Evolutionary conservation across 1,139 yeast species (phyloP).

Genomic region (Yamadazyma friedrichii): DNA sequence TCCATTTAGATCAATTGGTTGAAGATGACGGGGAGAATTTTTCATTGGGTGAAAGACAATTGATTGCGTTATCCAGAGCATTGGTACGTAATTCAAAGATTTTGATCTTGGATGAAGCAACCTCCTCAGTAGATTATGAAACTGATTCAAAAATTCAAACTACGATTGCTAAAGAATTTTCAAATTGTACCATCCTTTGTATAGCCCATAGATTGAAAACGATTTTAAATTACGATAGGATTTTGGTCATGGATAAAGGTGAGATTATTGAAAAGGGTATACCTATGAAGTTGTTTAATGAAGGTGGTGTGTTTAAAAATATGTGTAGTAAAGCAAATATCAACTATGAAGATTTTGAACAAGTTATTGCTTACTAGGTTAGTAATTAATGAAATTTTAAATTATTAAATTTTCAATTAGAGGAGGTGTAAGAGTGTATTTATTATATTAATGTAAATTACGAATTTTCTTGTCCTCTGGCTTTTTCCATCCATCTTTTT

Average conservation of each 20-base stretch:
- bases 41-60: slow-evolving; percentile 42
- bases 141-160: slow-evolving; percentile 42
- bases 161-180: slow-evolving; percentile 34
- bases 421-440: background rate
- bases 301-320: slow-evolving; percentile 33
- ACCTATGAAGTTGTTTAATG: slow-evolving; percentile 22
- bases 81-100: slow-evolving; percentile 38
- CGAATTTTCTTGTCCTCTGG: background rate
- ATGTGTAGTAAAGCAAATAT: slow-evolving; percentile 40
- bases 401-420: no score
- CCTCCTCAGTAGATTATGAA: slow-evolving; percentile 43
- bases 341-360: slow-evolving; percentile 22
- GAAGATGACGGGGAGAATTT: slow-evolving; percentile 42
- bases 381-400: background rate
- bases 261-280: slow-evolving; percentile 25
- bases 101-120: slow-evolving; percentile 42
- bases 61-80: slow-evolving; percentile 43
- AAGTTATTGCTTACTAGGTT: slow-evolving; percentile 15
- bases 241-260: slow-evolving; percentile 34
- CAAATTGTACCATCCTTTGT: slow-evolving; percentile 38
- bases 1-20: slow-evolving; percentile 35
- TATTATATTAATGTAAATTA: background rate
- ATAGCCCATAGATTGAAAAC: slow-evolving; percentile 39
- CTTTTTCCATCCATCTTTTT: no score
- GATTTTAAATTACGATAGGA: slow-evolving; percentile 35